phyloP scores from a whole-genome alignment of 768 basidiomycete genomes.

The Coprinellus aureogranulatus region DNA sequence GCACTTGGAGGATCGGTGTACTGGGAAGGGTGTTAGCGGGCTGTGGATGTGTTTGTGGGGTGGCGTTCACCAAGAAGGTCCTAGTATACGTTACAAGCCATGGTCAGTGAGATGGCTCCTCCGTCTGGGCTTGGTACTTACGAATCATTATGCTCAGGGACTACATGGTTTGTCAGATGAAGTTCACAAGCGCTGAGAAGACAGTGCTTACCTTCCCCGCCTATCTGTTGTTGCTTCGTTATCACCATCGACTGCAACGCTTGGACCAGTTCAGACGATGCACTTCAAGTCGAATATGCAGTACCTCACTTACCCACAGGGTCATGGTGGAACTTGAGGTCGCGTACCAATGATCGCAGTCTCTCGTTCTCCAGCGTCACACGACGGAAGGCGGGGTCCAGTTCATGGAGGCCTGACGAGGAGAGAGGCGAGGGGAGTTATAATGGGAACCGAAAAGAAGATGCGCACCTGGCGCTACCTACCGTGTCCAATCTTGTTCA shows the following conservation, averaged over 20 bases:
- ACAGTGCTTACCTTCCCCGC: conserved; percentile 71
- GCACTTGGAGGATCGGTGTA: conserved; percentile 92
- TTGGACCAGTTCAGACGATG: too few relatives aligned
- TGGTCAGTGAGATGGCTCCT: too few relatives aligned
- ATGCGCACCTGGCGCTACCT: too few relatives aligned
- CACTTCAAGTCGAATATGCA: not conserved
- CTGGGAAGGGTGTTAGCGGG: conserved; percentile 32
- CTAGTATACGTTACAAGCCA: conserved; percentile 31
- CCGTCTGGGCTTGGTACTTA: too few relatives aligned
- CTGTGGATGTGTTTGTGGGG: too few relatives aligned
- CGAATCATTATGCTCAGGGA: conserved; percentile 93
- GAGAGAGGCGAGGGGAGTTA: too few relatives aligned
- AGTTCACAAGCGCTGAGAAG: not conserved
- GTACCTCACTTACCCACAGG: conserved; percentile 61
- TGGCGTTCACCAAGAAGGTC: conserved; percentile 63
- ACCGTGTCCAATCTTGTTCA: conserved; percentile 97
- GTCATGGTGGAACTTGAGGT: conserved; percentile 80
- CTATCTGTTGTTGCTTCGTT: conserved; percentile 90
- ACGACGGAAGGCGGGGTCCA: conserved; percentile 77
- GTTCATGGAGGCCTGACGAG: conserved; percentile 69
- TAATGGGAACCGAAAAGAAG: too few relatives aligned
- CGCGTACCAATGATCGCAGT: conserved; percentile 66
- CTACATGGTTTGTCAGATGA: conserved; percentile 33
- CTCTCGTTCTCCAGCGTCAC: conserved; percentile 79
- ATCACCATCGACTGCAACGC: conserved; percentile 97